Conservation (phyloP, 805 yeast genomes). For the Starmera dryadoides region DNA sequence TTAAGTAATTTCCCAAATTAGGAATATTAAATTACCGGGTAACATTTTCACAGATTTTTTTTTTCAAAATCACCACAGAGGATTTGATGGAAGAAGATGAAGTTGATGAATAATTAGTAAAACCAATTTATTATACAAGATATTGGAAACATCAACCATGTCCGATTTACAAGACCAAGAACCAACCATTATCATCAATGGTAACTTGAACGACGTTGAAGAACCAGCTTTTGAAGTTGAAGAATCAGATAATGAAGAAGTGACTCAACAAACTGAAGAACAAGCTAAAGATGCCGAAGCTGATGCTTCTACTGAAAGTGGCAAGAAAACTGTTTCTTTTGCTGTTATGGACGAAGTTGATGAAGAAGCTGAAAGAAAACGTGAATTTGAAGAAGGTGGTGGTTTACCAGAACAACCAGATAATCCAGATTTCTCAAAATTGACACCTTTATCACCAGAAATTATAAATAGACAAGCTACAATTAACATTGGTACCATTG, state of each 20-base stretch:
- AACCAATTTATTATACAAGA: too few species aligned
- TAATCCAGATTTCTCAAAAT: conserved; percentile 70
- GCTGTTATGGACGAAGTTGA: conserved; percentile 63
- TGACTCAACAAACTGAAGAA: conserved; percentile 23
- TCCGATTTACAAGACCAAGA: conserved; percentile 79
- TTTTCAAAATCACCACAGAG: conserved; percentile 1
- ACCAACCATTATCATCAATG: conserved; percentile 78
- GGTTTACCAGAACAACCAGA: conserved; percentile 96
- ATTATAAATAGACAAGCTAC: conserved; percentile 99
- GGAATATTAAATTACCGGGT: neutral
- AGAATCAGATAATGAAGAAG: conserved; percentile 33
- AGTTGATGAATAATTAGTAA: neutral
- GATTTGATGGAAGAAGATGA: neutral
- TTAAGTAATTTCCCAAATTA: neutral
- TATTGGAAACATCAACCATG: conserved; percentile 36
- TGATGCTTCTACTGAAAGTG: conserved; percentile 25
- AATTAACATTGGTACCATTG: conserved; percentile 95
- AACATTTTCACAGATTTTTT: neutral
- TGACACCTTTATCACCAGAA: conserved; percentile 90
- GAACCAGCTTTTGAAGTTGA: conserved; percentile 28
- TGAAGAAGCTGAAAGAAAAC: conserved; percentile 69
- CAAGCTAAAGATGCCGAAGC: conserved; percentile 27
- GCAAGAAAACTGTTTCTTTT: conserved; percentile 81
- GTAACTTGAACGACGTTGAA: conserved; percentile 36
- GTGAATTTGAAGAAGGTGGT: conserved; percentile 96